Base-by-base conservation (phyloP, 768 basidiomycete genomes). In the Russula earlei region DNA sequence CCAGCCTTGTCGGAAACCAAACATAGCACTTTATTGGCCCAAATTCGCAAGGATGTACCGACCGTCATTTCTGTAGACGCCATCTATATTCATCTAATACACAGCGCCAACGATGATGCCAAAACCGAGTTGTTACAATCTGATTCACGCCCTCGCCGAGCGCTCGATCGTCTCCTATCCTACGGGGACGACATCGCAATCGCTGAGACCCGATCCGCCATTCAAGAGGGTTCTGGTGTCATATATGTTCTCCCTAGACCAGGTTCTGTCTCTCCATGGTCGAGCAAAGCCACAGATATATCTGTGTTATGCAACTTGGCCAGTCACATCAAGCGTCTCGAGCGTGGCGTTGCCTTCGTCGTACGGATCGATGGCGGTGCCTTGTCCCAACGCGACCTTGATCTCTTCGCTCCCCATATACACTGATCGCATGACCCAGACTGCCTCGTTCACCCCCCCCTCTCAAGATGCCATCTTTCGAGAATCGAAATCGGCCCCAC, bases 341-440 rank as follows among this genome's bases (percentile, higher is more conserved):
- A 99, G 68, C 82, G 96, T 19, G 94, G 95, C 4, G 63, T 82
- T 19, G 81, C 77, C 5, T 91, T 84, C 63, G 74, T 79, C 51
- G 75, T 96, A 68, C 72, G 75, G 31, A 74, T 77, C 8, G 59
- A 71, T 14, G 71, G 73, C 43, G 62, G 71, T 7, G 57, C 56
- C 9, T 67, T 90, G 51, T 71, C 74, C 12, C 65, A 74, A 19
- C 66, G 74, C 0, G 71, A 80, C 27, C 62, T 93, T 34, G 67
- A 70, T n/a, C 60, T 66, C 1, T 80, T 91, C 57, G 74, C 84
- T 0, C 78, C 83, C 58, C 74, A 87, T 52, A 77, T 98, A 31
- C 89, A 96, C 70, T n/a, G 96, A 99, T 70, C 85, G 95, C 42
- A 99, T 99, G 96, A 98, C 94, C 0, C 93, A 98, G 68, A 69